Percentiles rank a stretch among this genome's conserved stretches.
Conservation (phyloP, 495 filamentous ascomycete genomes). For the Aspergillus cavernicola region DNA sequence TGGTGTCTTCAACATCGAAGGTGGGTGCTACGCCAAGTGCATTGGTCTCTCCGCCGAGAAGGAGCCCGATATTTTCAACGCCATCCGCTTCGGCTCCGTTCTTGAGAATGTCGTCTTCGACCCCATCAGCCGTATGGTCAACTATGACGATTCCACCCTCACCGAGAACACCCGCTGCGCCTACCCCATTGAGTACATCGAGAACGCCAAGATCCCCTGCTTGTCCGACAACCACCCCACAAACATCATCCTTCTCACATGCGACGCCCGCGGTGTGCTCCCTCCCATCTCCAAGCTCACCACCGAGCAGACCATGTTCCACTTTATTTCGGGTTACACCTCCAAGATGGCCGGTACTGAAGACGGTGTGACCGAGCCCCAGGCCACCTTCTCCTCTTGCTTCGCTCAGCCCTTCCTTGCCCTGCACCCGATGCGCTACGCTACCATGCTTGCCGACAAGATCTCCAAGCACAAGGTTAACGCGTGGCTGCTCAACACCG, state of each 20-base stretch:
- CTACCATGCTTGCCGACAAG: slow-evolving; percentile 96
- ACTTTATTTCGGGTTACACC: slow-evolving; percentile 99
- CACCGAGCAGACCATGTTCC: slow-evolving; percentile 97
- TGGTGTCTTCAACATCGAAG: slow-evolving; percentile 99
- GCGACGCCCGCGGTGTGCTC: slow-evolving; percentile 94
- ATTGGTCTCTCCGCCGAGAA: slow-evolving; percentile 97
- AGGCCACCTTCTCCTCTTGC: slow-evolving; percentile 98
- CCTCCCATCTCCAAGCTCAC: slow-evolving; percentile 97
- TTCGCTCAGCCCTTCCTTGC: slow-evolving; percentile 99
- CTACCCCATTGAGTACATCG: slow-evolving; percentile 98
- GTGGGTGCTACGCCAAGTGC: slow-evolving; percentile 98
- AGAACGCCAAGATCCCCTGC: slow-evolving; percentile 98
- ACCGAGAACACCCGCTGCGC: slow-evolving; percentile 98
- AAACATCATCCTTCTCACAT: slow-evolving; percentile 98
- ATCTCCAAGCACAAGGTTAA: slow-evolving; percentile 93
- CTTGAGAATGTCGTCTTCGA: slow-evolving; percentile 99
- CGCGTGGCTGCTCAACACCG: slow-evolving; percentile 98
- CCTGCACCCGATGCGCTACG: slow-evolving; percentile 98
- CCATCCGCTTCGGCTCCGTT: slow-evolving; percentile 94
- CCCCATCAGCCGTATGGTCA: slow-evolving; percentile 79
- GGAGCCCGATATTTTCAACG: slow-evolving; percentile 96
- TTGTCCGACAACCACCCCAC: slow-evolving; percentile 78
- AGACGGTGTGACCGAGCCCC: slow-evolving; percentile 91
- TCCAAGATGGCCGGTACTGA: slow-evolving; percentile 99
- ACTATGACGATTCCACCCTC: slow-evolving; percentile 92